Conservation (phyloP, 75 land plant genomes). For the Selaginella moellendorffii region DNA sequence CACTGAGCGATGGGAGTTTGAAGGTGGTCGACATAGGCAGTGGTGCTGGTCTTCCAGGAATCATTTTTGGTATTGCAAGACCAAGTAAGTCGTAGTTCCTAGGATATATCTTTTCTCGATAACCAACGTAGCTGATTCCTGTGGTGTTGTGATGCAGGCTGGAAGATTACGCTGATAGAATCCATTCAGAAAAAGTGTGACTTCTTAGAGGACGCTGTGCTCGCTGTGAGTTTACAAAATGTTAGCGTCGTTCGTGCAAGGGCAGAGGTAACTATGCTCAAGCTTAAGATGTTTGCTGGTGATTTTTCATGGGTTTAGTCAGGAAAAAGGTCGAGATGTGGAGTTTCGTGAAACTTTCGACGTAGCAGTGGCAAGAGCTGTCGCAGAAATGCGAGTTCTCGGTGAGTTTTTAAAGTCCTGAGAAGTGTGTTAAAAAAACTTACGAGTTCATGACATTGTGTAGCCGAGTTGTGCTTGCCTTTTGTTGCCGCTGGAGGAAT, state of each 20-base stretch:
- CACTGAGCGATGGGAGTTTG: conserved; percentile 16
- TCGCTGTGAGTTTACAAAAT: conserved; percentile 37
- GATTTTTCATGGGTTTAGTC: no score
- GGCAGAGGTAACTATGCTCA: conserved; percentile 98
- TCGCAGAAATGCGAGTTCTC: conserved; percentile 83
- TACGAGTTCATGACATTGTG: not conserved
- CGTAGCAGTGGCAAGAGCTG: conserved; percentile 90
- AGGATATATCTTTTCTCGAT: no score
- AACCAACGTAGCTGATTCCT: no score
- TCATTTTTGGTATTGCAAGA: conserved; percentile 78
- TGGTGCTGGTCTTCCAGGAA: conserved; percentile 85
- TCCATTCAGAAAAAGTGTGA: conserved; percentile 70
- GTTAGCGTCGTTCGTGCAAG: conserved; percentile 51
- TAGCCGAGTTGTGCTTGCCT: conserved; percentile 90
- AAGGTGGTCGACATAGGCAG: conserved; percentile 73
- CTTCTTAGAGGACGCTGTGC: conserved; percentile 66
- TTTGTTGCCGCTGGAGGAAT: conserved; percentile 83
- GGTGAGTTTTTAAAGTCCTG: conserved; percentile 43
- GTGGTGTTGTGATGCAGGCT: conserved; percentile 25
- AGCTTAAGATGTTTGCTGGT: no score
- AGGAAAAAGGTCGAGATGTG: conserved; percentile 53
- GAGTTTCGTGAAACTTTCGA: conserved; percentile 61
- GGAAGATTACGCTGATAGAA: conserved; percentile 84
- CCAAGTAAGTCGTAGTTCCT: conserved; percentile 37
- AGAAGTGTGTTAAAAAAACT: not conserved